A percentile compares a stretch with the other conserved stretches of the same genome.
These are phyloP conservation scores for Xylariaceae sp. DNA, from an alignment of 2,329 filamentous ascomycete species.

Conservation along the genomic window DNA sequence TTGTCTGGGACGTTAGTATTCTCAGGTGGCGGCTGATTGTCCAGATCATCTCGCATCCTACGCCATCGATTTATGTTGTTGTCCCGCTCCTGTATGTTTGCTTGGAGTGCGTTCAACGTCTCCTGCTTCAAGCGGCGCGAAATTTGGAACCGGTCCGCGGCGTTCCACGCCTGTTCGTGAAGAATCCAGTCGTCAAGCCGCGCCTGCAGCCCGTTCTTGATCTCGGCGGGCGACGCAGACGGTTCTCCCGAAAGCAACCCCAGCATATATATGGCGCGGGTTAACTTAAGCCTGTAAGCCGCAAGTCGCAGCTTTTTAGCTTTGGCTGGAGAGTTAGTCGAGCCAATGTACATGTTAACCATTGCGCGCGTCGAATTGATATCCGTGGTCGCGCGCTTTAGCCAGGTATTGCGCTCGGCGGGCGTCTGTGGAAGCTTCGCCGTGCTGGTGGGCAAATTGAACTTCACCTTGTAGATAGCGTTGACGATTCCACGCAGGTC, in stretches of 20 bases:
- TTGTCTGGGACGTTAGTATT: too few species aligned
- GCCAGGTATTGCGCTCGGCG: background rate
- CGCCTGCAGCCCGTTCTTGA: background rate
- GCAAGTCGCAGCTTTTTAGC: conserved; percentile 12
- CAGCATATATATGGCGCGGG: conserved; percentile 10
- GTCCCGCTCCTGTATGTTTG: background rate
- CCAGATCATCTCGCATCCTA: background rate
- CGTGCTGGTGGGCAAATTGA: background rate
- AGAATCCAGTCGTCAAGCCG: conserved; percentile 18
- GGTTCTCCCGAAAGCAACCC: conserved; percentile 6
- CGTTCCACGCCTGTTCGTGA: conserved; percentile 21
- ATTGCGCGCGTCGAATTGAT: background rate
- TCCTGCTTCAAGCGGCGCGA: background rate
- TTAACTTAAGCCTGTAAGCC: conserved; percentile 10
- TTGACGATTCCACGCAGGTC: conserved; percentile 2
- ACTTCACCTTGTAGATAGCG: conserved; percentile 15
- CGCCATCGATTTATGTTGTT: conserved; percentile 7
- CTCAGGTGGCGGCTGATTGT: background rate
- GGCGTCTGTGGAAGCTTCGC: conserved; percentile 9
- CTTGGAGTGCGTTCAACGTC: background rate
- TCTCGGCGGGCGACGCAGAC: background rate
- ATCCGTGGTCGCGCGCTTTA: background rate
- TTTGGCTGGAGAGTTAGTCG: background rate
- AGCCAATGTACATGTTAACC: background rate
- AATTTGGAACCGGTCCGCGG: background rate